A percentile compares a stretch with the other conserved stretches of the same genome.
Evolutionary conservation across 768 basidiomycete genomes (phyloP).

Genomic region (Solioccasus polychromus): DNA sequence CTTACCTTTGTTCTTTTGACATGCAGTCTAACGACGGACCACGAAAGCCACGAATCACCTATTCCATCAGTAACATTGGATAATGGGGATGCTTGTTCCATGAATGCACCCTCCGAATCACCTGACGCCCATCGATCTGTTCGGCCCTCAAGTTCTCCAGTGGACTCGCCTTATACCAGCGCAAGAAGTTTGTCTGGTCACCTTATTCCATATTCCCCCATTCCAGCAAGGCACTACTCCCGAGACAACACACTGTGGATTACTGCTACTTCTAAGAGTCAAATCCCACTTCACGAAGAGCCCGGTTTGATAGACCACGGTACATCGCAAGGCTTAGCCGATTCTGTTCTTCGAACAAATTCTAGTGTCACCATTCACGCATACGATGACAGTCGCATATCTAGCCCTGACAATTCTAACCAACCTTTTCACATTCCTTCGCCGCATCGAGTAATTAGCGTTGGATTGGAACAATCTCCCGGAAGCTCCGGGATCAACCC

Average conservation of each 20-base stretch:
- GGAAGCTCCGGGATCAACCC: neutral
- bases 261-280: slow-evolving; percentile 8
- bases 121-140: neutral
- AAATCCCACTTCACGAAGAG: slow-evolving; percentile 17
- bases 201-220: slow-evolving; percentile 15
- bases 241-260: slow-evolving; percentile 6
- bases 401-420: neutral
- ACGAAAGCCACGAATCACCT: neutral
- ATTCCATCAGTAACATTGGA: neutral
- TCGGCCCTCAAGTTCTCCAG: slow-evolving; percentile 4
- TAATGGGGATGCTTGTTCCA: slow-evolving; percentile 7
- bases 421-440: slow-evolving; percentile 2
- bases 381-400: neutral
- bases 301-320: slow-evolving; percentile 4
- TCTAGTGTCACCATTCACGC: neutral
- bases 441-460: neutral
- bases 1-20: no score
- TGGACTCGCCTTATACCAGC: slow-evolving; percentile 10
- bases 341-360: slow-evolving; percentile 2
- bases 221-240: slow-evolving; percentile 11
- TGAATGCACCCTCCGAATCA: slow-evolving; percentile 12
- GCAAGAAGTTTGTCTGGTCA: slow-evolving; percentile 22
- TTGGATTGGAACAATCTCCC: neutral
- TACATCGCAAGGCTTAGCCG: neutral
- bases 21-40: no score